phyloP scores from a whole-genome alignment of 2,329 filamentous ascomycete species.

The Leptographium galeiforme region DNA sequence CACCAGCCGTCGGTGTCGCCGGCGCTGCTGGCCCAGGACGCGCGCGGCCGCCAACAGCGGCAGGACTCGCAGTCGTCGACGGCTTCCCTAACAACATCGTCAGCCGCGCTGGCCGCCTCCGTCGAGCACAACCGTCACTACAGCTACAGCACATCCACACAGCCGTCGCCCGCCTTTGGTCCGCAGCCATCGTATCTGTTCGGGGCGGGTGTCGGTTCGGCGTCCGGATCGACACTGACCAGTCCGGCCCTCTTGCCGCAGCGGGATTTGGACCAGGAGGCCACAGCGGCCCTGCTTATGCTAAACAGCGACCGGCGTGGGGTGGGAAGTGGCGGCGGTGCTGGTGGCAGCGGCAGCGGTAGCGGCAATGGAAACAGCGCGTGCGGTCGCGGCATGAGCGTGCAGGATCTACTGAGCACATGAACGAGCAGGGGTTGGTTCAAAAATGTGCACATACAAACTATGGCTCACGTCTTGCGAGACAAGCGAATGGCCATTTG shows the following conservation, averaged over 20 bases:
- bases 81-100: conserved; percentile 19
- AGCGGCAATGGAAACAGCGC: conserved; percentile 7
- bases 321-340: conserved; percentile 17
- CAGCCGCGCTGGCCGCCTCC: conserved; percentile 20
- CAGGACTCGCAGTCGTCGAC: conserved; percentile 42
- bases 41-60: conserved; percentile 17
- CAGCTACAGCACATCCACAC: conserved; percentile 32
- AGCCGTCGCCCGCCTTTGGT: conserved; percentile 44
- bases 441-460: too few relatives aligned
- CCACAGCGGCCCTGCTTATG: conserved; percentile 78
- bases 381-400: conserved; percentile 34
- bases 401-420: conserved; percentile 39
- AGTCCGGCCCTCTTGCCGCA: conserved; percentile 44
- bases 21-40: conserved; percentile 32
- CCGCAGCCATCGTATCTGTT: conserved; percentile 30
- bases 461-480: too few relatives aligned
- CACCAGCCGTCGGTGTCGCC: conserved; percentile 27
- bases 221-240: conserved; percentile 39
- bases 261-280: conserved; percentile 56
- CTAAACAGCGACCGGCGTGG: conserved; percentile 61
- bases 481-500: too few relatives aligned
- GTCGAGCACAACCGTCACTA: conserved; percentile 35
- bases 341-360: conserved; percentile 14
- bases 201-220: conserved; percentile 18
- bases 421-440: conserved; percentile 16